Conservation (phyloP, 371 early-diverging fungal genomes). For the Neoconidiobolus thromboides region DNA sequence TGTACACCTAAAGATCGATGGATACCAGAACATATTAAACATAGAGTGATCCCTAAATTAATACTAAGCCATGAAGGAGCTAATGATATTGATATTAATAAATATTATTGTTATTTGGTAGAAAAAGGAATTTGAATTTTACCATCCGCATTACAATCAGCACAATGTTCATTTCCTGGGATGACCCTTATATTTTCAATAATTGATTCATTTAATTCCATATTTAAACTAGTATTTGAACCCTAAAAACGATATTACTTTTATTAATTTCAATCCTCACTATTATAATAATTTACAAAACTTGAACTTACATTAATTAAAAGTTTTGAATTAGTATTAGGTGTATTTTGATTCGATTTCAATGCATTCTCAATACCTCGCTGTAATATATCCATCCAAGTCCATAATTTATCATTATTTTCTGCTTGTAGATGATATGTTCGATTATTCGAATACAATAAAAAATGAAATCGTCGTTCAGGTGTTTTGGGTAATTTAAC, state of each 20-base stretch:
- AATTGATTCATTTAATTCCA: background rate
- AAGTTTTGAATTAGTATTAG: background rate
- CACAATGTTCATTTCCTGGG: slow-evolving; percentile 54
- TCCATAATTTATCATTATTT: slow-evolving; percentile 45
- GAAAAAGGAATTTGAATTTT: background rate
- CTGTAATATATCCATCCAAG: slow-evolving; percentile 61
- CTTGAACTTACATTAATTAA: background rate
- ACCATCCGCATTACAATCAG: slow-evolving; percentile 46
- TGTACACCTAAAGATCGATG: slow-evolving; percentile 93
- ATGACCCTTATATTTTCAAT: slow-evolving; percentile 15
- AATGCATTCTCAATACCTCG: slow-evolving; percentile 40
- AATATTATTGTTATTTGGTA: background rate
- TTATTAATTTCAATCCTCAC: background rate
- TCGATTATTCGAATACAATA: slow-evolving; percentile 10
- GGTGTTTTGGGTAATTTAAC: slow-evolving; percentile 47
- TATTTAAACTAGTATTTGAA: background rate
- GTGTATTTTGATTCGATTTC: background rate
- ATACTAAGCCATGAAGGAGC: slow-evolving; percentile 86
- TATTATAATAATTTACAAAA: background rate
- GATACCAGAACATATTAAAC: slow-evolving; percentile 93
- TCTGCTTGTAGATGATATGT: slow-evolving; percentile 66
- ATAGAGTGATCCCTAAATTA: slow-evolving; percentile 79
- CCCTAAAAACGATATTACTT: background rate
- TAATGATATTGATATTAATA: background rate
- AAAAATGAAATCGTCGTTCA: background rate